Evolutionary conservation across 176 grass and related monocot species (phyloP).

Genomic region (Lolium rigidum): DNA sequence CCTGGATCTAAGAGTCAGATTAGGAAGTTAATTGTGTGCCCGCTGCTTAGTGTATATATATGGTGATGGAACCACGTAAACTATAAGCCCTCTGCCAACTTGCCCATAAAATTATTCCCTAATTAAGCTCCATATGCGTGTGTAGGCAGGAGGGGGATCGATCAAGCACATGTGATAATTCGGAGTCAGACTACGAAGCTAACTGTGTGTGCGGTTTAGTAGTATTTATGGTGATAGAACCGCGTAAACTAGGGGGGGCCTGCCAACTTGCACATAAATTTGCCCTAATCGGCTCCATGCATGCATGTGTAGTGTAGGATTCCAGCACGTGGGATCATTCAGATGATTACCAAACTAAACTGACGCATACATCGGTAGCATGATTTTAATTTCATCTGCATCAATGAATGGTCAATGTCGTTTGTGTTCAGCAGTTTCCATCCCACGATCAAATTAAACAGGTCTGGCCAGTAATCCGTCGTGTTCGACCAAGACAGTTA

Average conservation of each 20-base stretch:
- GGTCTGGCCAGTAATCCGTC: background rate
- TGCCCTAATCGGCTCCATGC: background rate
- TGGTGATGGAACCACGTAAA: background rate
- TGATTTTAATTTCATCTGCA: background rate
- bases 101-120: too few species aligned
- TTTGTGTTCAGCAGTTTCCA: background rate
- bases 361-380: background rate
- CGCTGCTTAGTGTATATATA: background rate
- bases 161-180: too few species aligned
- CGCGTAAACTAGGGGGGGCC: background rate
- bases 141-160: too few species aligned
- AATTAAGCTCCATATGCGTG: too few species aligned
- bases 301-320: constrained; percentile 4
- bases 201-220: too few species aligned
- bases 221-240: background rate
- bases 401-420: background rate
- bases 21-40: background rate
- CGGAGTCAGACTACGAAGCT: too few species aligned
- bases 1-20: background rate
- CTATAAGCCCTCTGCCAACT: too few species aligned
- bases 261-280: constrained; percentile 14
- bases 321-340: constrained; percentile 18
- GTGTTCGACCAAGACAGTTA: background rate
- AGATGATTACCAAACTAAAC: background rate
- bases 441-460: background rate